Evolutionary conservation across 2,329 filamentous ascomycete species (phyloP), one percentile per base, ranked within the genome.

Genomic region (Aspergillus pseudoviridinutans): DNA sequence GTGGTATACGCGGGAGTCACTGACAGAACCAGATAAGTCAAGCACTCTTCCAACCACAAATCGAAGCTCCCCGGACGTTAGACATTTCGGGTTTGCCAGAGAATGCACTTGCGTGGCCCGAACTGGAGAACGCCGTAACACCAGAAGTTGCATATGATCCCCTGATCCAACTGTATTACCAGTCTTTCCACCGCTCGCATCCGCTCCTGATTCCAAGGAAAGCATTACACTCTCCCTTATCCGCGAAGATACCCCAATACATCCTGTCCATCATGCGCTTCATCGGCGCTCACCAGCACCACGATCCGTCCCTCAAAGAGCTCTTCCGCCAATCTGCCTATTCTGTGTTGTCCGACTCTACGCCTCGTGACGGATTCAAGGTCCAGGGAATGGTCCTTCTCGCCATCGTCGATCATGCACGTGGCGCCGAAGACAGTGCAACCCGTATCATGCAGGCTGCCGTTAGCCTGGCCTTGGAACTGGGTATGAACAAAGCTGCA

Each of bases 401-500:
- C 7, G 64, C 67, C 9, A 71, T 73, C 25, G 56, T 64, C 8
- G 65, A 66, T 20, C 70, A 72, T 51, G 66, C 68, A 2, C 60
- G 69, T 22, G 64, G 65, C 25, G 62, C 67, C 3, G 64, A 69
- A 25, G 61, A 64, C 12, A 60, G 55, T 47, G 68, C 69, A 2
- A 56, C 60, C 4, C 52, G 51, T 4, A 63, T 67, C 2, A 81
- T 95, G 20, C 77, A 78, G 7, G 81, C 87, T 29, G 87, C 85
- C 4, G 86, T 90, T 66, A 79, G 83, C 1, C 74, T 92, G 27
- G 89, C 90, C 0, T 72, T 93, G 4, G 84, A 89, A 54, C 80
- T 94, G 28, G 86, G 87, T 0, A 83, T 96, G 74, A 85, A 94
- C 67, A 82, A 82, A 3, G 78, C 83, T 47, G 79, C 82, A 0